Base-by-base conservation (phyloP, 768 basidiomycete species). In the Amanita polypyramis region DNA sequence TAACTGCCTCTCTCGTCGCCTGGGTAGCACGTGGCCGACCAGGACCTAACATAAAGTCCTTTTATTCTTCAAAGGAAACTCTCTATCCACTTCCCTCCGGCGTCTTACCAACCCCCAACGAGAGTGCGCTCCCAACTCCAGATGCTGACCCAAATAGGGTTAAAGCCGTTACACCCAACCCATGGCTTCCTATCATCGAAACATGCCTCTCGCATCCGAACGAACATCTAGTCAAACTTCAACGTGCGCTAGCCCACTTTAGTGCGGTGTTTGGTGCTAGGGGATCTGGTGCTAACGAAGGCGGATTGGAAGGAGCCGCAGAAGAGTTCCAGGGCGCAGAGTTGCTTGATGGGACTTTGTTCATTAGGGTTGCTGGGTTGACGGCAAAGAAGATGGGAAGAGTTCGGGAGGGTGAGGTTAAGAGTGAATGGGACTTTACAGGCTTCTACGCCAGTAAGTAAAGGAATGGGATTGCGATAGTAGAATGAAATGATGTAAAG, bases 21-120 rank as follows among this genome's bases (percentile, higher is more conserved):
- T 82, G 74, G 63, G 58, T 85, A 32, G 68, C 72, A 2, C 76
- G 75, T 10, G 80, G 81, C 14, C 73, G 79, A 7, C 72, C 73
- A 0, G 50, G 58, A 1, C 61, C 82, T 50, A 66, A 76, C 45
- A 62, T 85, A 42, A 55, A 59, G 35, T 69, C 60, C 3, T 80
- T 86, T 63, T 76, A 69, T 53, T 58, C 60, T 1, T 51, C 43
- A 23, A 14, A 49, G 5, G 61, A 65, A 1, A 58, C 60, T 25
- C 27, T 48, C 37, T 39, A 56, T 52, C 41, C 53, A 34, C 40
- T 54, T 9, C 52, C 55, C 11, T 21, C 52, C 14, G 51, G 52
- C 2, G 49, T 58, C 3, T 48, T 56, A 37, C 64, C 62, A 11
- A 49, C 37, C 41, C 69, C 55, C n/a, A 51, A 44, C 54, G 60